A percentile compares a stretch with the other conserved stretches of the same genome.
Evolutionary conservation across 2,329 filamentous ascomycete species (phyloP).

Genomic region (Hypoxylon rubiginosum): DNA sequence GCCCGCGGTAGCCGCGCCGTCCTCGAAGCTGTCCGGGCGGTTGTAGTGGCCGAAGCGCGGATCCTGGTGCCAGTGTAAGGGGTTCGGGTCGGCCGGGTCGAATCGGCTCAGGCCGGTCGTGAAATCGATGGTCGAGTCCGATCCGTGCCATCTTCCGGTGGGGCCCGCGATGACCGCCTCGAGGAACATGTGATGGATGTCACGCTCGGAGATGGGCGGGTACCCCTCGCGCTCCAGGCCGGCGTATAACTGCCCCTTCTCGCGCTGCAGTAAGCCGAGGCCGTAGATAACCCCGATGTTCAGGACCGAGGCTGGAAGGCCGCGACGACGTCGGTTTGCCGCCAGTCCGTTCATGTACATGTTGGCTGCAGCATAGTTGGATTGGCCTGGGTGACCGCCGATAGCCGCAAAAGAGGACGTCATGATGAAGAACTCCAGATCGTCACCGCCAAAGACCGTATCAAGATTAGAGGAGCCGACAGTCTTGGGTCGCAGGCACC

Average conservation of each 20-base stretch:
- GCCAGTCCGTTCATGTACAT: slow-evolving; percentile 63
- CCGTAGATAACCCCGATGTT: slow-evolving; percentile 63
- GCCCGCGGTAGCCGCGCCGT: slow-evolving; percentile 12
- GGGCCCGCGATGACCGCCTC: slow-evolving; percentile 62
- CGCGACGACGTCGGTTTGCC: slow-evolving; percentile 53
- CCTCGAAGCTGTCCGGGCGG: slow-evolving; percentile 30
- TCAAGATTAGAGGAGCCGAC: slow-evolving; percentile 58
- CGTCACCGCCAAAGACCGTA: slow-evolving; percentile 49
- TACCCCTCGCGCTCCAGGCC: slow-evolving; percentile 61
- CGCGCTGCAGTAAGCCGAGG: slow-evolving; percentile 59
- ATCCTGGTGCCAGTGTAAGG: slow-evolving; percentile 60
- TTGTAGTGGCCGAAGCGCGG: slow-evolving; percentile 59
- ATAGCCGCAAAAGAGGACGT: slow-evolving; percentile 61
- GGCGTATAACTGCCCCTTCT: slow-evolving; percentile 56
- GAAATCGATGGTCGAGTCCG: slow-evolving; percentile 50
- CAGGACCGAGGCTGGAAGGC: slow-evolving; percentile 56
- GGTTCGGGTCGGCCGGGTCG: slow-evolving; percentile 47
- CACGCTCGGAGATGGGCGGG: slow-evolving; percentile 63
- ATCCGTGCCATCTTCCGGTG: slow-evolving; percentile 37
- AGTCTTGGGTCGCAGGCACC: slow-evolving; percentile 58
- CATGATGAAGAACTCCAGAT: slow-evolving; percentile 63
- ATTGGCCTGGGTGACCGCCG: slow-evolving; percentile 60
- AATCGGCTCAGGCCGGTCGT: slow-evolving; percentile 59
- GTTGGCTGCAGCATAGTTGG: slow-evolving; percentile 62
- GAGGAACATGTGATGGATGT: slow-evolving; percentile 65